Percentiles rank a stretch among this genome's conserved stretches.
These are phyloP conservation scores for Aspergillus melleus DNA, from an alignment of 2,329 filamentous ascomycete genomes.

Conservation along the genomic window DNA sequence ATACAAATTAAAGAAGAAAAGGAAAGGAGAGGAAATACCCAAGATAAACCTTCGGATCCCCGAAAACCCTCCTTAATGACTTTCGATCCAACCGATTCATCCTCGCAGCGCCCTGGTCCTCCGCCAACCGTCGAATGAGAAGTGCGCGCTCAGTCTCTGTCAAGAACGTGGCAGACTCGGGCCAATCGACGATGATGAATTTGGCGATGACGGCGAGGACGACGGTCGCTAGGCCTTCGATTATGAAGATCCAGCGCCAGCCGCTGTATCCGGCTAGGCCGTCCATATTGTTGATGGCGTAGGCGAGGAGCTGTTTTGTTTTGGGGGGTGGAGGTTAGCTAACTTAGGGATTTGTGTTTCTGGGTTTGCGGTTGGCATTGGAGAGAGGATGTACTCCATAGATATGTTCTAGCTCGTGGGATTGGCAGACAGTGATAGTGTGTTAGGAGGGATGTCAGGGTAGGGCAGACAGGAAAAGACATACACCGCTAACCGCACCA, in stretches of 20 bases:
- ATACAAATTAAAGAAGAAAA: neutral
- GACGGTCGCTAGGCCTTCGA: constrained; percentile 52
- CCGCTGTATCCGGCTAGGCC: constrained; percentile 40
- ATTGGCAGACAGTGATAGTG: neutral
- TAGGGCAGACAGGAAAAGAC: constrained; percentile 1
- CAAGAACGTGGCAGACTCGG: constrained; percentile 49
- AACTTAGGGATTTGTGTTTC: too few relatives aligned
- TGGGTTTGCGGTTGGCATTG: too few relatives aligned
- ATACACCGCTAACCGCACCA: constrained; percentile 41
- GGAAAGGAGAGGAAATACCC: constrained; percentile 29
- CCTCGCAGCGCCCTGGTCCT: constrained; percentile 45
- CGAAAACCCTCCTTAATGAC: constrained; percentile 48
- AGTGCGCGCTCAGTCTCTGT: constrained; percentile 46
- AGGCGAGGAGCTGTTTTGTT: constrained; percentile 38
- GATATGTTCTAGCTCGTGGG: too few relatives aligned
- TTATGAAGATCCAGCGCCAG: constrained; percentile 53
- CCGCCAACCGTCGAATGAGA: constrained; percentile 43
- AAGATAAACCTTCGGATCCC: constrained; percentile 42
- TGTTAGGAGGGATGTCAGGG: too few relatives aligned
- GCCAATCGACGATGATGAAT: constrained; percentile 50
- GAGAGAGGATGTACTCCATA: too few relatives aligned
- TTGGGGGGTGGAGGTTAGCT: too few relatives aligned
- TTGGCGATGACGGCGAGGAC: constrained; percentile 50
- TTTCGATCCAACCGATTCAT: constrained; percentile 57
- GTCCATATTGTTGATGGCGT: constrained; percentile 43